These are phyloP conservation scores for Immersiella caudata DNA, from an alignment of 495 filamentous ascomycete genomes.

Conservation along the genomic window DNA sequence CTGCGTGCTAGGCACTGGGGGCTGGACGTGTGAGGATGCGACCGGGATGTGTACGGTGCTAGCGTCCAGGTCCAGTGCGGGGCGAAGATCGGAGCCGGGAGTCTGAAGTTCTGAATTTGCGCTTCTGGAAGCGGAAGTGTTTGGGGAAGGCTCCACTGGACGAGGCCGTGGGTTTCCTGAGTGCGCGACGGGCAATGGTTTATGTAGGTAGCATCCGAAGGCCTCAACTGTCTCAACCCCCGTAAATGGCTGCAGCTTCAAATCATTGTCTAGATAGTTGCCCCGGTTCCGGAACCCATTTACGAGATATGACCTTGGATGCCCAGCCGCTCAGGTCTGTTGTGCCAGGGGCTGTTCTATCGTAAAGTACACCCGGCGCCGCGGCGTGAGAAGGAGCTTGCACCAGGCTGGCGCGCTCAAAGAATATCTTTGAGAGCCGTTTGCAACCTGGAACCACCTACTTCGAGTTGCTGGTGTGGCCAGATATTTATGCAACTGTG, in stretches of 20 bases:
- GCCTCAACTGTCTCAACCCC: neutral
- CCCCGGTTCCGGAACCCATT: neutral
- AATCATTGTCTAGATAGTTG: neutral
- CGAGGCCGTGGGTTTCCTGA: neutral
- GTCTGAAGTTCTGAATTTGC: neutral
- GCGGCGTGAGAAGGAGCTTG: too few species aligned
- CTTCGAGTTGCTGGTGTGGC: too few species aligned
- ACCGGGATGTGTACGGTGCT: neutral
- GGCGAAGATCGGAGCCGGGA: slow-evolving; percentile 12
- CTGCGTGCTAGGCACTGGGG: neutral
- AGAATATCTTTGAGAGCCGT: too few species aligned
- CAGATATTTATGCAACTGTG: too few species aligned
- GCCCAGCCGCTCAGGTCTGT: neutral
- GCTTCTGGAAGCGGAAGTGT: neutral
- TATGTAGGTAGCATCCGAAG: neutral
- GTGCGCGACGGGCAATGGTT: neutral
- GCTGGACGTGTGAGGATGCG: neutral
- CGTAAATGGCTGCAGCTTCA: neutral
- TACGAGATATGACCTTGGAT: neutral
- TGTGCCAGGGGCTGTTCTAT: neutral
- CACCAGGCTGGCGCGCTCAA: too few species aligned
- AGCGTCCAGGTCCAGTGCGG: neutral
- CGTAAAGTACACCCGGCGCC: neutral
- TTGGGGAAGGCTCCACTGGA: slow-evolving; percentile 11
- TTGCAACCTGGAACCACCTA: too few species aligned